Evolutionary conservation across 2,329 filamentous ascomycete genomes (phyloP).

Genomic region (Exophiala dermatitidis): DNA sequence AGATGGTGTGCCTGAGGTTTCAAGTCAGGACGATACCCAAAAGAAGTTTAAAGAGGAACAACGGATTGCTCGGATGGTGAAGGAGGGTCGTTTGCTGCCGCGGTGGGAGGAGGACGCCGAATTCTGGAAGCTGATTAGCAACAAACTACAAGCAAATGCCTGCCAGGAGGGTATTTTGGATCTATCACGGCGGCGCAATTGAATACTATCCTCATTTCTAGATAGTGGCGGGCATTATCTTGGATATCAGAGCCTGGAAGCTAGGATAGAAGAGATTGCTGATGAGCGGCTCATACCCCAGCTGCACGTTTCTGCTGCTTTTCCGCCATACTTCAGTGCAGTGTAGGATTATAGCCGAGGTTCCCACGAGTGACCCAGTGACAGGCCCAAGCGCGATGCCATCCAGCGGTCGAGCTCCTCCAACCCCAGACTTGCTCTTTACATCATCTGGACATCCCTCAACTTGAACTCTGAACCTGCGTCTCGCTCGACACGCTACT

Average conservation of each 20-base stretch:
- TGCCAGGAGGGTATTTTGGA: constrained; percentile 47
- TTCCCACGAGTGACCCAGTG: background rate
- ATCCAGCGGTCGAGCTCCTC: background rate
- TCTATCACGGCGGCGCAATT: constrained; percentile 4
- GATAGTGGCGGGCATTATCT: background rate
- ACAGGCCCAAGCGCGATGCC: background rate
- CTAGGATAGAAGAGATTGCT: background rate
- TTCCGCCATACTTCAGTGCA: background rate
- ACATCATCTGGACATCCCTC: background rate
- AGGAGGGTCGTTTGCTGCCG: constrained; percentile 45
- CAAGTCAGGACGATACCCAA: constrained; percentile 4
- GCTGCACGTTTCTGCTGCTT: background rate
- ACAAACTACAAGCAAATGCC: constrained; percentile 54
- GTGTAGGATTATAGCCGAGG: background rate
- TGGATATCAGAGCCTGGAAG: background rate
- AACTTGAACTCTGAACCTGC: background rate
- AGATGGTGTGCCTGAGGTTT: constrained; percentile 2
- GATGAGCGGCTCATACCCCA: background rate
- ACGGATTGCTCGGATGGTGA: constrained; percentile 26
- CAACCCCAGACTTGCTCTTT: constrained; percentile 4
- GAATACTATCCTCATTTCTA: background rate
- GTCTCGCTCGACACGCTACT: background rate
- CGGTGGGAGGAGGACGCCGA: constrained; percentile 37
- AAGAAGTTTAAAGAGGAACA: constrained; percentile 7
- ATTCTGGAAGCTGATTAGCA: constrained; percentile 55